A percentile compares a stretch with the other conserved stretches of the same genome.
Evolutionary conservation across 352 stramenopile species (phyloP).

Genomic region (Pythium aphanidermatum): DNA sequence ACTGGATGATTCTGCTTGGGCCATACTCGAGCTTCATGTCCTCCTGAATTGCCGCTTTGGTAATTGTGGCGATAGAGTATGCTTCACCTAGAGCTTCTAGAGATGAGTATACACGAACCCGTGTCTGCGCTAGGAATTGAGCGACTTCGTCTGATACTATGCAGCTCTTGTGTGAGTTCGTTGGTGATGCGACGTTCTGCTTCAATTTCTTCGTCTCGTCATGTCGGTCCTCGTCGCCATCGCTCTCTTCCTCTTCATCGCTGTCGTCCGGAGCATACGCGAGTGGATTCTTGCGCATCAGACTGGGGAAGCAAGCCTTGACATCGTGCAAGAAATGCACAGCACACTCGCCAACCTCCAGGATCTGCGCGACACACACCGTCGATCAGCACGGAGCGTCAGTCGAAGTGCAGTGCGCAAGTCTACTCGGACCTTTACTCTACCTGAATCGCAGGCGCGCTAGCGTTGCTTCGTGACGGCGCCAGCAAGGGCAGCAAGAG

Average conservation of each 20-base stretch:
- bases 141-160: neutral
- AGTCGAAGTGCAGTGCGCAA: neutral
- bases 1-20: constrained; percentile 11
- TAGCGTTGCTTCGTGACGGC: neutral
- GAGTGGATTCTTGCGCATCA: constrained; percentile 49
- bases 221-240: neutral
- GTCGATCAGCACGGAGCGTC: too few species aligned
- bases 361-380: constrained; percentile 29
- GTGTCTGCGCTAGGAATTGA: constrained; percentile 29
- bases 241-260: constrained; percentile 19
- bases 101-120: constrained; percentile 24
- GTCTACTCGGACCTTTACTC: neutral
- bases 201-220: neutral
- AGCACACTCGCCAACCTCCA: constrained; percentile 56
- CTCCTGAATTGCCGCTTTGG: constrained; percentile 3
- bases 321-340: constrained; percentile 46
- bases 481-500: constrained; percentile 37
- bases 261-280: constrained; percentile 18
- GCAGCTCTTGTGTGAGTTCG: neutral
- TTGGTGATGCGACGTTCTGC: neutral
- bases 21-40: constrained; percentile 6
- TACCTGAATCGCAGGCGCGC: constrained; percentile 16
- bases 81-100: constrained; percentile 17
- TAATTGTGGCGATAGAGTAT: constrained; percentile 5
- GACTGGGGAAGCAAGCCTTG: constrained; percentile 53